Evolutionary conservation across 176 grass and related monocot genomes (phyloP).

Genomic region (Aegilops sharonensis): DNA sequence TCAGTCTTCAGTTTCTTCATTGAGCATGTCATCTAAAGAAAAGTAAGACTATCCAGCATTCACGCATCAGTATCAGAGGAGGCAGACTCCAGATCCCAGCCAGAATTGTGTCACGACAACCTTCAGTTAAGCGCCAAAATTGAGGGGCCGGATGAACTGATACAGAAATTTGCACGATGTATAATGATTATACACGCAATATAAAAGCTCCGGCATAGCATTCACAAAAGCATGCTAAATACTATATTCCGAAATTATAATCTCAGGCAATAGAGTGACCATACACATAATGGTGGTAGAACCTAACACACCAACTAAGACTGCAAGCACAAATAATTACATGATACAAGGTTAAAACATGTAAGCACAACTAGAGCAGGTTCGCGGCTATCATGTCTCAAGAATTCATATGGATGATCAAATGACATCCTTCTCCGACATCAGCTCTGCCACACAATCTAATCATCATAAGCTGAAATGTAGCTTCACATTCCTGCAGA

Average conservation of each 20-base stretch:
- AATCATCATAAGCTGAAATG: background rate
- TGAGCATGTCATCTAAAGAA: background rate
- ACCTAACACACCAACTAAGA: constrained; percentile 5
- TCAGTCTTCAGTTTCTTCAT: background rate
- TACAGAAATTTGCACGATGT: background rate
- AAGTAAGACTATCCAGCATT: background rate
- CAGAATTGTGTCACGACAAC: background rate
- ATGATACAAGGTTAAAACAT: background rate
- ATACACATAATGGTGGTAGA: background rate
- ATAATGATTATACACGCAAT: too few species aligned
- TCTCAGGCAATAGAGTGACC: background rate
- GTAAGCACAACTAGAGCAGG: background rate
- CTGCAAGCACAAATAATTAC: background rate
- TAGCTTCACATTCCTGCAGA: constrained; percentile 3
- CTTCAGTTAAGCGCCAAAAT: background rate
- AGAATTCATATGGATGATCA: background rate
- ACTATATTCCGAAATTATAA: background rate
- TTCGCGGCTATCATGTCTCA: background rate
- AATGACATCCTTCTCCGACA: background rate
- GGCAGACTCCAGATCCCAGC: background rate
- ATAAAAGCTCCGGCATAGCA: background rate
- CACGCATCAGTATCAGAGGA: background rate
- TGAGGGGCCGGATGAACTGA: background rate
- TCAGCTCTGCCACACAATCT: background rate
- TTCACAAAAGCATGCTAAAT: background rate